Base-by-base conservation (phyloP, 202 grass and related monocot species). In the Schoenoplectus triqueter region DNA sequence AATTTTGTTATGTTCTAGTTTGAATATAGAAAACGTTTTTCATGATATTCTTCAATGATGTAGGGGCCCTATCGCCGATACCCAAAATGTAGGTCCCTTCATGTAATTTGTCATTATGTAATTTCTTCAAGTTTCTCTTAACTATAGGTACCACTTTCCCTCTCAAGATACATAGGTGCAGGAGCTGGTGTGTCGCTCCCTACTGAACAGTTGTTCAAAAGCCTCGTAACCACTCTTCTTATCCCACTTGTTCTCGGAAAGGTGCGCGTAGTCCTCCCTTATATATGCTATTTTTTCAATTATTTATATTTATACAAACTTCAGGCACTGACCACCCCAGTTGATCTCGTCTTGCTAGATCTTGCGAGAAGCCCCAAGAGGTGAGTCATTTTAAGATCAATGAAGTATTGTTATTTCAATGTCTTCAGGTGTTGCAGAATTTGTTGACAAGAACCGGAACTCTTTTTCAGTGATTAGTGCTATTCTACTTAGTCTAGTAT, bases 401-500 rank as follows among this genome's bases (percentile, higher is more conserved):
- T 61, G 14, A 78, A 80, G 39, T 69, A 85, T 87, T 84, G 61
- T 64, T 61, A 70, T 55, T n/a, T 79, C 22, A 21, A 44, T 18
- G 62, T 89, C 64, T 90, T 59, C 85, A 98, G 95, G 73, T 80
- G 63, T 95, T 80, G 91, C 93, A 86, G 73, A 89, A 84, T 95
- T 89, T 86, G 88, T 94, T 82, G 95, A 98, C 88, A 80, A 82
- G 80, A 94, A 98, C 85, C 85, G 84, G 20, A 66, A 87, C 31
- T 88, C 82, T 18, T 95, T 98, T 90, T 91, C 93, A 20, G 87
- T 98, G 88, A 87, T 90, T 67, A 95, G 91, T 88, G 91, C 91
- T 84, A 42, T 98, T 82, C 73, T 95, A 76, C 95, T 98, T 87
- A 94, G 93, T 71, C 66, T 98, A 67, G 93, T 98, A 94, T 83